Evolutionary conservation across 192 early-diverging fungal species (phyloP), one percentile per base, ranked within the genome.

Genomic region (Mycoemilia scoparia): DNA sequence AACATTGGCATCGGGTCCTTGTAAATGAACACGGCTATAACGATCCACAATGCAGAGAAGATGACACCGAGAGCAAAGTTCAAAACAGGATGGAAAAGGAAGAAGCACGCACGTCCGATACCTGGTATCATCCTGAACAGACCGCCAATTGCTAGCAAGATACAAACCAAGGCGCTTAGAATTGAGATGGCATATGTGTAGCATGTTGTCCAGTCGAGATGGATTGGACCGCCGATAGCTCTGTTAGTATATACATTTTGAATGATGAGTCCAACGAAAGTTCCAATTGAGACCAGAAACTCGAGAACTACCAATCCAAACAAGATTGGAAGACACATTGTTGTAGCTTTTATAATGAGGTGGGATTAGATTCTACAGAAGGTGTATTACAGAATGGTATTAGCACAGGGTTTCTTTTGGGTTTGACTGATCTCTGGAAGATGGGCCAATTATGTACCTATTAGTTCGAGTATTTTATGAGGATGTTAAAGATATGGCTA

Each of bases 221-320:
- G 17, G 2, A 60, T 29, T 23, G 48, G 50, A 49, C 57, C 52
- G n/a, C 57, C 57, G 21, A 51, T 35, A 1, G 57, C 57, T 20
- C 57, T 60, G 39, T 60, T 60, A 13, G 50, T 60, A 15, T 49
- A 60, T 17, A 60, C 27, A 15, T 60, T 52, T 40, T 60, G 57
- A 0, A 51, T 51, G 17, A 48, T 46, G 9, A 60, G 46, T 0
- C 50, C 45, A 2, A 45, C 57, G 40, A 60, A 53, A 1, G 50
- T 48, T 12, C 57, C 57, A 42, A 60, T 60, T 10, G 57, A 60
- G 3, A 51, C 46, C 7, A 60, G 32, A 10, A 60, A 39, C 43
- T 60, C 38, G 7, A 60, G 35, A 0, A 60, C 41, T n/a, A n/a
- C n/a, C n/a, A n/a, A n/a, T n/a, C n/a, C n/a, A n/a, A n/a, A n/a